phyloP scores from a whole-genome alignment of 73 alveolate species.

The Symbiodinium natans region DNA sequence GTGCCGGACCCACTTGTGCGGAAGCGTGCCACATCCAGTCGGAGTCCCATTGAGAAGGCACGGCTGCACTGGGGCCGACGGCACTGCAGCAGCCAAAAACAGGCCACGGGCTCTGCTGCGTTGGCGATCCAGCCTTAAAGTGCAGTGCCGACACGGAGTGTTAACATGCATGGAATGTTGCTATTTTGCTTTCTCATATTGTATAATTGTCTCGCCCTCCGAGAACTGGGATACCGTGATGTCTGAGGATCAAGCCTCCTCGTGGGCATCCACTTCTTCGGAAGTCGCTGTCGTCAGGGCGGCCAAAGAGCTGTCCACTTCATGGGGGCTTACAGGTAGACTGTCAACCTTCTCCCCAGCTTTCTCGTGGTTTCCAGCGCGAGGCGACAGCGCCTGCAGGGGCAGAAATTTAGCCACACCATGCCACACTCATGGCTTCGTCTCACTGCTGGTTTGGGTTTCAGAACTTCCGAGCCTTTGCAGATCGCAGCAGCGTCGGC shows the following conservation, averaged over 20 bases:
- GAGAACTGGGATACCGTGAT: neutral
- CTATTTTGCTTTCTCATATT: too few relatives aligned
- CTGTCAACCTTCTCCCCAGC: neutral
- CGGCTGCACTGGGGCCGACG: neutral
- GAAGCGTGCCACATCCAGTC: slow-evolving; percentile 68
- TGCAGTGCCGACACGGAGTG: too few relatives aligned
- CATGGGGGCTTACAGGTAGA: neutral
- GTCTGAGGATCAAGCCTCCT: neutral
- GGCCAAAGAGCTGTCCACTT: slow-evolving; percentile 14
- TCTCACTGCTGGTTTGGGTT: neutral
- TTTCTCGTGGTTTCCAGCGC: neutral
- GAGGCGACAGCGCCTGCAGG: slow-evolving; percentile 28
- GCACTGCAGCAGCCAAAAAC: slow-evolving; percentile 32
- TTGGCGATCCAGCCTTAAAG: slow-evolving; percentile 40
- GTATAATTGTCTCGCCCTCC: too few relatives aligned
- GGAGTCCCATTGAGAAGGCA: neutral
- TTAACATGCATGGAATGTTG: neutral
- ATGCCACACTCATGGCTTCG: neutral
- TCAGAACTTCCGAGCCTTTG: neutral
- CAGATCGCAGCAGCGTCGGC: slow-evolving; percentile 45
- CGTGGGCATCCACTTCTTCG: slow-evolving; percentile 32
- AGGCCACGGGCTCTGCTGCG: neutral
- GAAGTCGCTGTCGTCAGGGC: slow-evolving; percentile 57
- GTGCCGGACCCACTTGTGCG: slow-evolving; percentile 2
- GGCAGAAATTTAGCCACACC: neutral